Conservation (phyloP, 192 early-diverging fungal genomes). For the Gonapodya sp. region DNA sequence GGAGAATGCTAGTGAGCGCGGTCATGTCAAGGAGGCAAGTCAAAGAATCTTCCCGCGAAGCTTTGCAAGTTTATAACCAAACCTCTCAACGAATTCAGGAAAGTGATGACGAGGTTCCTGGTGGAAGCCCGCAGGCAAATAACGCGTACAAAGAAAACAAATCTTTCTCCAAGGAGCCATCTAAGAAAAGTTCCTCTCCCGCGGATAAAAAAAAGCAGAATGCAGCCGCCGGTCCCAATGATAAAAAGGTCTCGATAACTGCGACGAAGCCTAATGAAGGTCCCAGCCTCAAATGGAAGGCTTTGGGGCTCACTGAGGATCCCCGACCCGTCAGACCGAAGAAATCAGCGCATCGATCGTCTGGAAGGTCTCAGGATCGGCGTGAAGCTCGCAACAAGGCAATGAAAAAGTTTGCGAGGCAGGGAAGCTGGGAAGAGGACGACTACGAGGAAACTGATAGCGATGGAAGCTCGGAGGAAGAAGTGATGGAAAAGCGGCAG, state of each 20-base stretch:
- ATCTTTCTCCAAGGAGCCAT: background rate
- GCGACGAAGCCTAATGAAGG: background rate
- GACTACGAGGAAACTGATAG: background rate
- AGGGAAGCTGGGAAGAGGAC: constrained; percentile 7
- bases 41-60: no score
- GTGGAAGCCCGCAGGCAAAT: background rate
- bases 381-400: background rate
- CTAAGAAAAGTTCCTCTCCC: background rate
- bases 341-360: background rate
- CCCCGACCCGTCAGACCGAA: background rate
- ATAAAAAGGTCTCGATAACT: background rate
- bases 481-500: constrained; percentile 32
- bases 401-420: background rate
- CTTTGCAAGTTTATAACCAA: no score
- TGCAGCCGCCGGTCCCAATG: background rate
- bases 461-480: background rate
- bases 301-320: background rate
- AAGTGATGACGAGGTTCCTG: background rate
- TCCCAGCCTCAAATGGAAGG: background rate
- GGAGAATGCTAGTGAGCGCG: background rate
- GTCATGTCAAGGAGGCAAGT: background rate
- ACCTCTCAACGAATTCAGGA: background rate
- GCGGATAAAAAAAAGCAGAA: background rate
- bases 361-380: background rate
- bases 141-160: background rate